Evolutionary conservation across 495 filamentous ascomycete species (phyloP), one percentile per base, ranked within the genome.

Genomic region (Aspergillus diversus): DNA sequence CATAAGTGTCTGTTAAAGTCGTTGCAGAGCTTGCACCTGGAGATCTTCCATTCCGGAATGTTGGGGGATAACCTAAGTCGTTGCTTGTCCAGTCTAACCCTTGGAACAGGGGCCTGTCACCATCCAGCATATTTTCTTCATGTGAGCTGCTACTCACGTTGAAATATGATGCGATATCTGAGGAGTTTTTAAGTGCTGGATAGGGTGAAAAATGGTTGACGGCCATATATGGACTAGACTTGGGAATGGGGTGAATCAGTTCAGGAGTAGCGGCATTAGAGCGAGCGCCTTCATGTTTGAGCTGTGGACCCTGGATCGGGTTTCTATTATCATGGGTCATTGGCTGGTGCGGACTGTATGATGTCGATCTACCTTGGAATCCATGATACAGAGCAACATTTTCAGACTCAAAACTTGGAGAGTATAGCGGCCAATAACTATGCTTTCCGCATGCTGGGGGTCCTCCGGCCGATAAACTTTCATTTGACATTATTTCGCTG

Each of bases 181-280:
- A 42, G n/a, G 35, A 15, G 3, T 51, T 63, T 17, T 63, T 53
- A 21, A 53, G 35, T 32, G 39, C 42, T 5, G 35, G n/a, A 7
- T 61, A 61, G 9, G 55, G n/a, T 2, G 53, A n/a, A 33, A 67
- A 63, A 16, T 55, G 57, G 17, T 53, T 65, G 17, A 50, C 46
- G 16, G 57, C 57, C 32, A 66, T 58, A 39, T 49, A 65, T 32
- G 43, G 13, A 32, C 32, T 57, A n/a, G 60, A 42, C 35, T 35
- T 59, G n/a, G 62, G 62, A 16, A 63, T 46, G 17, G 68, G 59
- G 35, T 67, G 68, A 33, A 54, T 17, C 13, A 69, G 32, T 16
- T 35, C 49, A 46, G 42, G 47, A 13, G 55, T 43, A 7, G 47
- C 7, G 33, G 59, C 55, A 33, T 21, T 47, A 17, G 57, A 21